Base-by-base conservation (phyloP, 2,329 filamentous ascomycete species). In the Aureobasidium sp. region DNA sequence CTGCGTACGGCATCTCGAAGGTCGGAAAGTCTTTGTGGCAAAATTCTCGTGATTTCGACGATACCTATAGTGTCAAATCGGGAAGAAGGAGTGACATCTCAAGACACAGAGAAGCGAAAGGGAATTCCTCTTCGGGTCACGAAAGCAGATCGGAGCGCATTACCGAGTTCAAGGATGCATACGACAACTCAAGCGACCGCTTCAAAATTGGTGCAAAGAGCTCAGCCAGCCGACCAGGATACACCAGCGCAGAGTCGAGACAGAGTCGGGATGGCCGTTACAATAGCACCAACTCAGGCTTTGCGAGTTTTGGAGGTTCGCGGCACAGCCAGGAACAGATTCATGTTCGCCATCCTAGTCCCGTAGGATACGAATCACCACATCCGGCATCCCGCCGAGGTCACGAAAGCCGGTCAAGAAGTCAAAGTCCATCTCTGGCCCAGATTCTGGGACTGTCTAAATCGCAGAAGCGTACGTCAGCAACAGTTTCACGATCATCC, bases 51-150 rank as follows among this genome's bases (percentile, higher is more conserved):
- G 81, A 84, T 57, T 85, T 84, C 65, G 81, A 85, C 65, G 84
- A 86, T 67, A 83, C 81, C 0, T 84, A 86, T 65, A 85, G 80
- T 66, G 76, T 84, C 66, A 82, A 81, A 62, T 81, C 82, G 61
- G 82, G 83, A 20, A 78, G 76, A 26, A 70, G 71, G 1, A 59
- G 64, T 41, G 72, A 74, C 50, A 65, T 70, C 57, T 72, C 72
- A 1, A 56, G 37, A 15, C 71, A 70, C 17, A 72, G 73, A 17
- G 24, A 37, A 13, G 13, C 20, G 12, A 17, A 2, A 10, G 29
- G 27, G 17, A 56, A 41, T n/a, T n/a, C 27, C 9, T 34, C 43
- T 12, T 57, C 53, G 5, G n/a, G 26, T 15, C 44, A 48, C 4
- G 39, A 46, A 4, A 24, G 27, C 12, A 29, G 24, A 17, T 34